Conservation (phyloP, 1,139 yeast species). For the Debaryomyces fabryi region DNA sequence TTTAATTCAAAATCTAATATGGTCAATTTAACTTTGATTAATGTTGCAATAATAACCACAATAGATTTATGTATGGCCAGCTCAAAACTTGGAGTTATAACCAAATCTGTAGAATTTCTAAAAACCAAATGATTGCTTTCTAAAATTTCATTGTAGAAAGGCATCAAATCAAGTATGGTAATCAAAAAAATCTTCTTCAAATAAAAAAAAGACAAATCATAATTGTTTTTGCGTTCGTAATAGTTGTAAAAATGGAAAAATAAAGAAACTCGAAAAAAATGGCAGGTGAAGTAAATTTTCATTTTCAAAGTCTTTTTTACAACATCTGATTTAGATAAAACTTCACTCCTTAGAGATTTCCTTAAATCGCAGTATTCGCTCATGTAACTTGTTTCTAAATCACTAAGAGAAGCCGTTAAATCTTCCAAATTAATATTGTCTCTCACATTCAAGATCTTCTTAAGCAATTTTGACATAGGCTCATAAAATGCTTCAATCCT, state of each 20-base stretch:
- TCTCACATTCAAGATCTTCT: constrained; percentile 22
- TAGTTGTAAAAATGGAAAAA: constrained; percentile 40
- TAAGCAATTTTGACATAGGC: constrained; percentile 22
- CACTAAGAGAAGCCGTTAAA: constrained; percentile 20
- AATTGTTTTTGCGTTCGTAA: constrained; percentile 33
- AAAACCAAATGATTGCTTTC: constrained; percentile 23
- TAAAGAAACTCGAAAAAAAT: constrained; percentile 25
- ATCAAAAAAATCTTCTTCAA: constrained; percentile 31
- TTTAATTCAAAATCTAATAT: constrained; percentile 11
- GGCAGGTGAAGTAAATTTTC: constrained; percentile 27
- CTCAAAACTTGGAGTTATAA: constrained; percentile 40
- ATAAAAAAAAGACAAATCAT: constrained; percentile 30
- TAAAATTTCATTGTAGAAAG: constrained; percentile 31
- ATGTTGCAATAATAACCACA: constrained; percentile 26
- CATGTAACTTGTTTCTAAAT: constrained; percentile 21
- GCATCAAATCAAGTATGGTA: constrained; percentile 33
- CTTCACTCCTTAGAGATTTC: constrained; percentile 8
- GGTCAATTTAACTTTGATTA: constrained; percentile 22
- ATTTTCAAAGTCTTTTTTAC: constrained; percentile 19
- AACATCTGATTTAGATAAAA: constrained; percentile 8
- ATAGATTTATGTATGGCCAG: constrained; percentile 34
- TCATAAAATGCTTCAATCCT: constrained; percentile 22
- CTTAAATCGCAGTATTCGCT: constrained; percentile 16
- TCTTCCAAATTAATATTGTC: constrained; percentile 22
- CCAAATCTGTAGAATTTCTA: constrained; percentile 32